These are phyloP conservation scores for Recurvomyces mirabilis DNA, from an alignment of 495 filamentous ascomycete genomes.

Conservation along the genomic window DNA sequence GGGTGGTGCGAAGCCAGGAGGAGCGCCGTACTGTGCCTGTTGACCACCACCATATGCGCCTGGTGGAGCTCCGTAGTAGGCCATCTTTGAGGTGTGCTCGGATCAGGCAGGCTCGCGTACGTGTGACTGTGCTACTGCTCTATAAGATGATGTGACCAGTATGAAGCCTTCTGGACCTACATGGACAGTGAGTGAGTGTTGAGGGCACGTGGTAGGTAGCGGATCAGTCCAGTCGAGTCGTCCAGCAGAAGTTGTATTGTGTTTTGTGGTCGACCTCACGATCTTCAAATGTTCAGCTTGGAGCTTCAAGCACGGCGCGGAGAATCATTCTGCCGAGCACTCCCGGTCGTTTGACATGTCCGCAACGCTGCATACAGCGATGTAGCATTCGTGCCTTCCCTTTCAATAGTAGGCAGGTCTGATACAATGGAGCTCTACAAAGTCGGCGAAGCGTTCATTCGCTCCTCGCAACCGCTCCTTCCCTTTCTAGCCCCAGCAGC, in stretches of 20 bases:
- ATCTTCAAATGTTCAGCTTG: no score
- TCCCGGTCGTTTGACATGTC: no score
- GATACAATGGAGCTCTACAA: constrained; percentile 11
- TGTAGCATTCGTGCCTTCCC: neutral
- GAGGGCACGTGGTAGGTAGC: no score
- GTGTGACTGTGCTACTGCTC: no score
- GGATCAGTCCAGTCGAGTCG: no score
- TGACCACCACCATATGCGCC: constrained; percentile 5
- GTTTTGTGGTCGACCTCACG: no score
- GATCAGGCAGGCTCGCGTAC: neutral
- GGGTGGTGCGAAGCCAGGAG: constrained; percentile 16
- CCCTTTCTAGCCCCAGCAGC: constrained; percentile 8
- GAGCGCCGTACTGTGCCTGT: constrained; percentile 4
- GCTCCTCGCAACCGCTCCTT: constrained; percentile 12
- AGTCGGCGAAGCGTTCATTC: constrained; percentile 9
- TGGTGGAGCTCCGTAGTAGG: constrained; percentile 18
- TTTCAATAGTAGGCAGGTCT: neutral
- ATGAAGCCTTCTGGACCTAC: no score
- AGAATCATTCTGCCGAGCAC: no score
- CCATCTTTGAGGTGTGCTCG: constrained; percentile 7
- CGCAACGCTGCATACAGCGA: neutral
- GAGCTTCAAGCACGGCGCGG: no score
- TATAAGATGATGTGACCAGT: no score
- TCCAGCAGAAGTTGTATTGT: no score
- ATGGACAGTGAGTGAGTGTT: no score